Evolutionary conservation across 129 eudicot species (phyloP).

Genomic region (Heracleum sosnowskyi): DNA sequence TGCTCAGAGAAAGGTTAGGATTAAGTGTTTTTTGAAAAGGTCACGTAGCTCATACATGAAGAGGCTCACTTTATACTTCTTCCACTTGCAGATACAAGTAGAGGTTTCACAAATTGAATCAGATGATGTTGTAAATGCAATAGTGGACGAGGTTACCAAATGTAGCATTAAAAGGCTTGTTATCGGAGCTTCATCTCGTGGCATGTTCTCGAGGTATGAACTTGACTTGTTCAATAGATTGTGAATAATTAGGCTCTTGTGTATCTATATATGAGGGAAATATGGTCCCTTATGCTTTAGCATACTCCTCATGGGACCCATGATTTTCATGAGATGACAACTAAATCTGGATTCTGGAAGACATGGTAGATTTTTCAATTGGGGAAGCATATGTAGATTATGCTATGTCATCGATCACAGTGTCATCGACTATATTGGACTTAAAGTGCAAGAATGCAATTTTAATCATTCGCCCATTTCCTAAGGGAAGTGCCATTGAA

Average conservation of each 20-base stretch:
- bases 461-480: neutral
- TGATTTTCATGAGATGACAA: neutral
- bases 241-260: neutral
- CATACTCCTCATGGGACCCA: neutral
- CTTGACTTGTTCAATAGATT: neutral
- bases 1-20: conserved; percentile 46
- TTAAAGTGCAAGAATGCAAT: neutral
- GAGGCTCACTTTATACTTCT: conserved; percentile 5
- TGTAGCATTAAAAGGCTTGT: conserved; percentile 55
- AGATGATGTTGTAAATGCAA: conserved; percentile 56
- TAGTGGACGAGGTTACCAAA: conserved; percentile 36
- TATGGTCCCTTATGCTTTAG: neutral
- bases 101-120: conserved; percentile 75
- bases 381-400: neutral
- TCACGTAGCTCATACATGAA: neutral
- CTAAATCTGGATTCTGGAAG: too few relatives aligned
- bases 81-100: conserved; percentile 46
- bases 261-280: neutral
- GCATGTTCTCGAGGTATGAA: conserved; percentile 62
- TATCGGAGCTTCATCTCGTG: conserved; percentile 71
- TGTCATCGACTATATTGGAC: neutral
- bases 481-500: neutral
- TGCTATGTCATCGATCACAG: neutral
- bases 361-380: neutral
- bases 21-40: conserved; percentile 9